Conservation (phyloP, 108 stramenopile species). For the Schizochytrium sp. region DNA sequence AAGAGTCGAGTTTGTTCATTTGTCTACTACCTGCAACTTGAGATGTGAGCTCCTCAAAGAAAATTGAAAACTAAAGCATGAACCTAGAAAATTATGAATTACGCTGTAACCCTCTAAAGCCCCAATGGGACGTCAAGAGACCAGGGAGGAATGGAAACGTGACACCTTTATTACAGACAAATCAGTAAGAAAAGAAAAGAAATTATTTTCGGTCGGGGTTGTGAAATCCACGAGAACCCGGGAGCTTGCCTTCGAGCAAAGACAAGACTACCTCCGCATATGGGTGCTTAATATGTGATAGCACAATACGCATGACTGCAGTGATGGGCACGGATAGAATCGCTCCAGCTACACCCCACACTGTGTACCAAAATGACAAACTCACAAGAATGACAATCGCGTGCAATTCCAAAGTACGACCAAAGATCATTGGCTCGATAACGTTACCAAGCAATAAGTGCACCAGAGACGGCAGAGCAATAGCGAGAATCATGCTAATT, state of each 20-base stretch:
- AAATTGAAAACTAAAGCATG: too few species aligned
- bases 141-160: too few species aligned
- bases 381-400: constrained; percentile 68
- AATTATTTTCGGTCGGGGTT: background rate
- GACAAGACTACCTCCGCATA: constrained; percentile 25
- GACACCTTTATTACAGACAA: too few species aligned
- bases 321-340: constrained; percentile 71
- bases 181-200: too few species aligned
- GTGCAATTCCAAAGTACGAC: constrained; percentile 67
- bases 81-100: too few species aligned
- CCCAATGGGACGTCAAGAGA: too few species aligned
- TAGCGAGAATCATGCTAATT: constrained; percentile 62
- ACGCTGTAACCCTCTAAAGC: too few species aligned
- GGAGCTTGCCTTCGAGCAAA: constrained; percentile 48
- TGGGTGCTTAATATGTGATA: constrained; percentile 69
- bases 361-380: constrained; percentile 67
- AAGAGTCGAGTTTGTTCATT: too few species aligned
- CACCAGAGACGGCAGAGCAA: constrained; percentile 62
- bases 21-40: too few species aligned
- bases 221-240: constrained; percentile 53
- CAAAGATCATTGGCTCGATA: constrained; percentile 68
- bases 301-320: constrained; percentile 69
- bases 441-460: constrained; percentile 69
- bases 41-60: too few species aligned
- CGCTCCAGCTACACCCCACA: constrained; percentile 70